A percentile compares a stretch with the other conserved stretches of the same genome.
Evolutionary conservation across 768 basidiomycete species (phyloP).

Genomic region (Hericium rajendrae): DNA sequence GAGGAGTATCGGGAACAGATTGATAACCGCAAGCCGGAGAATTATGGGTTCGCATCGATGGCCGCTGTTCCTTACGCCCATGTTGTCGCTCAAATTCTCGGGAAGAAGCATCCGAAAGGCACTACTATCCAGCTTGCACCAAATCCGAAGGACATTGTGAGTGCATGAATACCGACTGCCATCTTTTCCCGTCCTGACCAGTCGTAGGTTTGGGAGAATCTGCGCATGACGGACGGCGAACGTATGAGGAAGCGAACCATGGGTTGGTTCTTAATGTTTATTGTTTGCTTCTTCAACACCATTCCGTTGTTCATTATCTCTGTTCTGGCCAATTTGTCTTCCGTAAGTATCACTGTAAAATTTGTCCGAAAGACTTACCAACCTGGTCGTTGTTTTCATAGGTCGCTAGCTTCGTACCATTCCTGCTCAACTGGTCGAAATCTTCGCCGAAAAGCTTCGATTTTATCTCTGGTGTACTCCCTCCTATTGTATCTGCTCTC

Average conservation of each 20-base stretch:
- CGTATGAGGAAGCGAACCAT: slow-evolving; percentile 54
- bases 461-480: slow-evolving; percentile 85
- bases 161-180: slow-evolving; percentile 15
- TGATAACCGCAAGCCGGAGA: slow-evolving; percentile 71
- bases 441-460: slow-evolving; percentile 63
- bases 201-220: slow-evolving; percentile 79
- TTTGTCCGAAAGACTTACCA: neutral
- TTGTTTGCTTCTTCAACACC: slow-evolving; percentile 92
- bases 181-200: neutral
- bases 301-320: slow-evolving; percentile 87
- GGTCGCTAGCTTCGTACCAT: slow-evolving; percentile 60
- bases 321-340: slow-evolving; percentile 80
- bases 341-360: slow-evolving; percentile 34
- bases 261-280: slow-evolving; percentile 70
- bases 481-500: slow-evolving; percentile 77
- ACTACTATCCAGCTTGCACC: slow-evolving; percentile 68
- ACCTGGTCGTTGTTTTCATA: slow-evolving; percentile 19
- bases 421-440: slow-evolving; percentile 63
- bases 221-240: slow-evolving; percentile 63
- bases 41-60: slow-evolving; percentile 88
- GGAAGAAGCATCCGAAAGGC: slow-evolving; percentile 62
- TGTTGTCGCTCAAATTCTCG: slow-evolving; percentile 64
- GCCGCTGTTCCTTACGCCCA: slow-evolving; percentile 84
- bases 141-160: slow-evolving; percentile 81
- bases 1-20: slow-evolving; percentile 66